Percentiles rank a stretch among this genome's conserved stretches.
Conservation (phyloP, 345 rosid species). For the Euphorbia lathyris region DNA sequence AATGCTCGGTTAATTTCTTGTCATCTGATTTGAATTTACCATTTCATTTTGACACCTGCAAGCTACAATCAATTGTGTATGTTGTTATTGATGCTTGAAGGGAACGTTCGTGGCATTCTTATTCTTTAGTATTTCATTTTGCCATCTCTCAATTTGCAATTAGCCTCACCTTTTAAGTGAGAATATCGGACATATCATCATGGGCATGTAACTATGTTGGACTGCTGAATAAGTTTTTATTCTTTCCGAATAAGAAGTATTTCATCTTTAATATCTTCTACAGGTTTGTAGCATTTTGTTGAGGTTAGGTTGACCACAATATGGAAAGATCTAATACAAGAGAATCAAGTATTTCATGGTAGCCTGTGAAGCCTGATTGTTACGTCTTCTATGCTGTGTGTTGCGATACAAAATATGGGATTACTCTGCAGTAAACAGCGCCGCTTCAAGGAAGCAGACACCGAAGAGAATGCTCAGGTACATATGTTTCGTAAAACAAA, state of each 20-base stretch:
- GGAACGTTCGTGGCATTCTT: not conserved
- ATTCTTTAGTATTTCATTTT: not conserved
- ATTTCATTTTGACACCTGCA: not conserved
- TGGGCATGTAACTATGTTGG: not conserved
- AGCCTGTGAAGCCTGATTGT: constrained; percentile 29
- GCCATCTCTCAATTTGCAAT: not conserved
- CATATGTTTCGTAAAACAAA: constrained; percentile 7
- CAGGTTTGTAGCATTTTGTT: constrained; percentile 16
- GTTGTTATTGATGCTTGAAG: not conserved
- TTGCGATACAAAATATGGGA: constrained; percentile 56
- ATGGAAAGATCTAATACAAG: constrained; percentile 21
- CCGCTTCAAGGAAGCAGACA: constrained; percentile 55
- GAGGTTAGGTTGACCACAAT: constrained; percentile 23
- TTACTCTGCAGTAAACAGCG: constrained; percentile 78
- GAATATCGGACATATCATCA: not conserved
- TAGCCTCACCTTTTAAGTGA: not conserved
- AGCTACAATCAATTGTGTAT: not conserved
- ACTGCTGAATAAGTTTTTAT: constrained; percentile 1
- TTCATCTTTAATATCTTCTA: constrained; percentile 5
- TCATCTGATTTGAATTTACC: not conserved
- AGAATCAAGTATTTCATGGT: constrained; percentile 19
- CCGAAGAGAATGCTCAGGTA: constrained; percentile 87
- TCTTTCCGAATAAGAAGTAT: constrained; percentile 1
- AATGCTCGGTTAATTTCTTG: not conserved
- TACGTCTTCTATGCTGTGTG: constrained; percentile 46